Conservation (phyloP, 2,329 filamentous ascomycete species). For the Colletotrichum musicola region DNA sequence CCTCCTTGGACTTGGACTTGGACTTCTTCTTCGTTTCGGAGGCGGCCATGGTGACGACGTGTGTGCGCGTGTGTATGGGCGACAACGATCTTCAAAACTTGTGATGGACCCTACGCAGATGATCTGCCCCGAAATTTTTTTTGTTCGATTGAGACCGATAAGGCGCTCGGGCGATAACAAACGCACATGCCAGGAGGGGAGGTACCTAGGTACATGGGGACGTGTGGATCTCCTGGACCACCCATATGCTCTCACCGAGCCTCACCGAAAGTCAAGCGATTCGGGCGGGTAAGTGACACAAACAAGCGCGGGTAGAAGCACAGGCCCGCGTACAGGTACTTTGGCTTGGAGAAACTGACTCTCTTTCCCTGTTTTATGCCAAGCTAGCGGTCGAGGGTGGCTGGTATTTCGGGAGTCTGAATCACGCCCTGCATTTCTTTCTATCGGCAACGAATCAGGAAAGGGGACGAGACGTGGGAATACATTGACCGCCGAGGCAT, state of each 20-base stretch:
- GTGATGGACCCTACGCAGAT: slow-evolving; percentile 13
- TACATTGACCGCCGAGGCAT: too few species aligned
- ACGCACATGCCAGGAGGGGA: too few species aligned
- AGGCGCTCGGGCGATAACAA: slow-evolving; percentile 35
- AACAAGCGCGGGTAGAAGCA: not conserved
- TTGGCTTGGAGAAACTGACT: slow-evolving; percentile 22
- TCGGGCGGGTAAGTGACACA: not conserved
- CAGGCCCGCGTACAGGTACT: not conserved
- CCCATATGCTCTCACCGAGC: slow-evolving; percentile 10
- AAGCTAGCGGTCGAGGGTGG: slow-evolving; percentile 12
- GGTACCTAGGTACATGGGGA: too few species aligned
- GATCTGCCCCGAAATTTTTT: slow-evolving; percentile 30
- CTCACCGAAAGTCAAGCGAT: not conserved
- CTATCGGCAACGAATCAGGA: not conserved
- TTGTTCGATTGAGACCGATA: slow-evolving; percentile 21
- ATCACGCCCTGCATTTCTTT: slow-evolving; percentile 20
- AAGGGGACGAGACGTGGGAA: too few species aligned
- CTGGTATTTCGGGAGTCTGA: slow-evolving; percentile 8
- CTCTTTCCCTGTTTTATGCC: slow-evolving; percentile 8
- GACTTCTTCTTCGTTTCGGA: slow-evolving; percentile 18
- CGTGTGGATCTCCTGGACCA: too few species aligned
- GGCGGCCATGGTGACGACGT: slow-evolving; percentile 16
- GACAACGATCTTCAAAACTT: too few species aligned
- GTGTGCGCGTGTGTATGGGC: not conserved
- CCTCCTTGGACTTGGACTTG: slow-evolving; percentile 15